Evolutionary conservation across 2,329 filamentous ascomycete genomes (phyloP).

Genomic region (Talaromyces sp.): DNA sequence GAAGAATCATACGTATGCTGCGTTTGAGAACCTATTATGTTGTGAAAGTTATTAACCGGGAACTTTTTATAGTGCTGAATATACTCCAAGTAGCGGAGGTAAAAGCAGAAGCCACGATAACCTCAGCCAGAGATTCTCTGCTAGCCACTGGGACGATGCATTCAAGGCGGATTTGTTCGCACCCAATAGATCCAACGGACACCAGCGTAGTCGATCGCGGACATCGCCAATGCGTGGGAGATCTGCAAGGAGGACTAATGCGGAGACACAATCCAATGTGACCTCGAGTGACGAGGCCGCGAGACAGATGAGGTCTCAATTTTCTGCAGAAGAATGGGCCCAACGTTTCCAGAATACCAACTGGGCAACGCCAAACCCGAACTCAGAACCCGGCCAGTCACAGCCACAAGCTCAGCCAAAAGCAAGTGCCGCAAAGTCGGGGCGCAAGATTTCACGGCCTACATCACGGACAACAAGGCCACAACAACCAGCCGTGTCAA

Average conservation of each 20-base stretch:
- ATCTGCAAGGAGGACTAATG: constrained; percentile 10
- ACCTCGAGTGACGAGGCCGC: constrained; percentile 17
- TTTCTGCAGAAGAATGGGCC: constrained; percentile 35
- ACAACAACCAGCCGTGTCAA: constrained; percentile 31
- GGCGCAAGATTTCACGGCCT: constrained; percentile 28
- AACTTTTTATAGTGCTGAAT: neutral
- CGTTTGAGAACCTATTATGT: neutral
- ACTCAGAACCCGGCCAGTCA: neutral
- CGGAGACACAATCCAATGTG: constrained; percentile 12
- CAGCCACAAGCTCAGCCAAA: constrained; percentile 15
- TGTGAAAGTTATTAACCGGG: neutral
- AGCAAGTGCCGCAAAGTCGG: constrained; percentile 24
- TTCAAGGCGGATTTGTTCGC: constrained; percentile 35
- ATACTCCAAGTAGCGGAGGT: constrained; percentile 15
- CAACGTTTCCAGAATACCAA: constrained; percentile 31
- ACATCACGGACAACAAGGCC: constrained; percentile 21
- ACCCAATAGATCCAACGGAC: constrained; percentile 22
- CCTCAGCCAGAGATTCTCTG: constrained; percentile 36
- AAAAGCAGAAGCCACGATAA: constrained; percentile 31
- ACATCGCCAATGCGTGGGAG: constrained; percentile 16
- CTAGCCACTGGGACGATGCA: constrained; percentile 36
- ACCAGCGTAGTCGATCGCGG: constrained; percentile 14
- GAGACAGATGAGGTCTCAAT: constrained; percentile 28
- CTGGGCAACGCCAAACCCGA: constrained; percentile 20
- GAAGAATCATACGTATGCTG: neutral